Percentiles rank a stretch among this genome's conserved stretches.
Conservation (phyloP, 495 filamentous ascomycete species). For the Chaetomium cochliodes region DNA sequence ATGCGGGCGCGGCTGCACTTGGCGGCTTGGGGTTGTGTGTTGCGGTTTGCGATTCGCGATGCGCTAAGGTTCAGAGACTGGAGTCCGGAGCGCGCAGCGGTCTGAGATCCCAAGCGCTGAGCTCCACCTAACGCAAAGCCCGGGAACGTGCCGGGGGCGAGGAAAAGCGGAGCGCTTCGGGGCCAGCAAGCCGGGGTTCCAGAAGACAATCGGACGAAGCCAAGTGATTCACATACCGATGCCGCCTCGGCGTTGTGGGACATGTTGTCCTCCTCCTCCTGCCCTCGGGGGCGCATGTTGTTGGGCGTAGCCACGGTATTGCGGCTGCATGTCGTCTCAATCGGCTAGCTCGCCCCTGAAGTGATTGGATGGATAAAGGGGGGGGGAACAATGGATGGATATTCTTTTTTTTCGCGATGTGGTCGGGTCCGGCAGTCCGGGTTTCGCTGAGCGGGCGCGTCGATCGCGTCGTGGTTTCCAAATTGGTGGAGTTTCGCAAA, state of each 20-base stretch:
- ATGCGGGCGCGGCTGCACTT: neutral
- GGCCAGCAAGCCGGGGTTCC: slow-evolving; percentile 16
- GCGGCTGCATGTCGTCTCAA: slow-evolving; percentile 44
- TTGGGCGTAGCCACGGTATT: slow-evolving; percentile 49
- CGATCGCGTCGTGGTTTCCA: slow-evolving; percentile 31
- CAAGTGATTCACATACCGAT: slow-evolving; percentile 45
- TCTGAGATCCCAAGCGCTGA: slow-evolving; percentile 13
- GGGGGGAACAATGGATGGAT: neutral
- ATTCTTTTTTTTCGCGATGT: neutral
- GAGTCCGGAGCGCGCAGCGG: slow-evolving; percentile 6
- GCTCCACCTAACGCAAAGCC: slow-evolving; percentile 17
- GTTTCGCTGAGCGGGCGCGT: slow-evolving; percentile 22
- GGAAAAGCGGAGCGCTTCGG: slow-evolving; percentile 27
- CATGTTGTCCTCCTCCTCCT: slow-evolving; percentile 30
- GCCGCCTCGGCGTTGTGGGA: slow-evolving; percentile 47
- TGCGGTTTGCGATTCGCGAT: slow-evolving; percentile 3
- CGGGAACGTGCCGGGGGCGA: slow-evolving; percentile 12
- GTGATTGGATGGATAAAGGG: neutral
- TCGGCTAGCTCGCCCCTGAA: neutral
- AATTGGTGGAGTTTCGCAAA: slow-evolving; percentile 20
- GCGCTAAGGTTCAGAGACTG: slow-evolving; percentile 1
- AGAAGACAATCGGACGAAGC: slow-evolving; percentile 18
- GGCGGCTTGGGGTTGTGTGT: neutral
- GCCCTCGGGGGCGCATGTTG: slow-evolving; percentile 38
- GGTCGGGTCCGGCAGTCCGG: slow-evolving; percentile 5